phyloP scores from a whole-genome alignment of 164 flowering plant species.

The Echeveria elegans region DNA sequence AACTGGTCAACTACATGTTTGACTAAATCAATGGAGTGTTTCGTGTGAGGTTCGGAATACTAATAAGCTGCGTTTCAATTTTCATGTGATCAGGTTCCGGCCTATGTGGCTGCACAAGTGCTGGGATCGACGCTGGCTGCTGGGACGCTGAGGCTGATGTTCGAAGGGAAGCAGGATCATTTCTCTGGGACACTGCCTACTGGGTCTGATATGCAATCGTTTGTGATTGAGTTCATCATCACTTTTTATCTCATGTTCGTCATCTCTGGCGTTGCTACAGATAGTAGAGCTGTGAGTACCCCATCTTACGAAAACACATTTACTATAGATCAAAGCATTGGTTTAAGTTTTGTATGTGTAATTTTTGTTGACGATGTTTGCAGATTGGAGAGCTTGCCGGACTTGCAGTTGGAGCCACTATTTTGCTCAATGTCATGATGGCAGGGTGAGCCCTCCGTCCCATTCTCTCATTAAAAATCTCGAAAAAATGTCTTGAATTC shows the following conservation, averaged over 20 bases:
- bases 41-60: background rate
- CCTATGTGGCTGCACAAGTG: background rate
- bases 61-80: background rate
- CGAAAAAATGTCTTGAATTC: background rate
- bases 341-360: background rate
- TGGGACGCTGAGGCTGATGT: background rate
- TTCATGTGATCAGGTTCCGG: background rate
- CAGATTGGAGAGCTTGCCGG: slow-evolving; percentile 86
- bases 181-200: slow-evolving; percentile 1
- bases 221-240: slow-evolving; percentile 1
- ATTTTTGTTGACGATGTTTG: slow-evolving; percentile 3
- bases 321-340: background rate
- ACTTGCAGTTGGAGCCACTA: slow-evolving; percentile 63
- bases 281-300: background rate
- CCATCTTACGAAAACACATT: background rate
- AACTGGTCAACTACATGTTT: background rate
- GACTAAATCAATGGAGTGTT: background rate
- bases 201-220: background rate
- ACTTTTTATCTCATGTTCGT: slow-evolving; percentile 1
- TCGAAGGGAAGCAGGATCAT: background rate
- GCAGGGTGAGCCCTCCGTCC: slow-evolving; percentile 45
- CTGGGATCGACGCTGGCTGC: background rate
- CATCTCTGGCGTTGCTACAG: background rate
- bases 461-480: background rate
- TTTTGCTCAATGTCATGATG: slow-evolving; percentile 51